These are phyloP conservation scores for Eucalyptus curtisii DNA, from an alignment of 345 rosid genomes.

Conservation along the genomic window DNA sequence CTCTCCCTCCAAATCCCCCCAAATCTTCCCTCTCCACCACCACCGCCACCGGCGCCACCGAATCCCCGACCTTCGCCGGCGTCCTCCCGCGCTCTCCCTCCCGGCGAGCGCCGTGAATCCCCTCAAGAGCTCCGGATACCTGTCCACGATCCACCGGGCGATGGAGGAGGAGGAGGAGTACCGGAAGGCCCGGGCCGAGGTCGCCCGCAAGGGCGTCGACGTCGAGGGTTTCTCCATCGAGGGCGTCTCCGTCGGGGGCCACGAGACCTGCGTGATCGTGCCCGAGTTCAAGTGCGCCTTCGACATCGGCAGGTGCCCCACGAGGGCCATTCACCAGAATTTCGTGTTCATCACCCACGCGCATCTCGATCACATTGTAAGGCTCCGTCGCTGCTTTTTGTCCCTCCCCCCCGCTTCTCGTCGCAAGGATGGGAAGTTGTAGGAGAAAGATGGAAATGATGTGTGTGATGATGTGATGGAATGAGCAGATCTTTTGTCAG, in stretches of 20 bases:
- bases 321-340: conserved; percentile 87
- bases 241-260: conserved; percentile 82
- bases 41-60: conserved; percentile 7
- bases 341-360: conserved; percentile 87
- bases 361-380: conserved; percentile 92
- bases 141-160: conserved; percentile 61
- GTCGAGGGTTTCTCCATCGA: conserved; percentile 75
- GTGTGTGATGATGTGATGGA: not conserved
- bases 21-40: conserved; percentile 20
- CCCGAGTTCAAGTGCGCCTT: conserved; percentile 89
- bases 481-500: not conserved
- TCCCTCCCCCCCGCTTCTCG: not conserved
- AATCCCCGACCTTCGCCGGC: not conserved
- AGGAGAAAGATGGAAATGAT: not conserved
- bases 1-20: conserved; percentile 17
- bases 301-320: conserved; percentile 86
- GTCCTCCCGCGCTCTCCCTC: not conserved
- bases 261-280: conserved; percentile 79
- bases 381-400: not conserved
- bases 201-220: conserved; percentile 52
- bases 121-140: conserved; percentile 29
- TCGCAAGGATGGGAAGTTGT: not conserved
- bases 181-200: conserved; percentile 78
- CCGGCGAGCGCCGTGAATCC: conserved; percentile 12
- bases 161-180: conserved; percentile 86